These are phyloP conservation scores for Karstenula rhodostoma DNA, from an alignment of 2,329 filamentous ascomycete genomes.

Conservation along the genomic window DNA sequence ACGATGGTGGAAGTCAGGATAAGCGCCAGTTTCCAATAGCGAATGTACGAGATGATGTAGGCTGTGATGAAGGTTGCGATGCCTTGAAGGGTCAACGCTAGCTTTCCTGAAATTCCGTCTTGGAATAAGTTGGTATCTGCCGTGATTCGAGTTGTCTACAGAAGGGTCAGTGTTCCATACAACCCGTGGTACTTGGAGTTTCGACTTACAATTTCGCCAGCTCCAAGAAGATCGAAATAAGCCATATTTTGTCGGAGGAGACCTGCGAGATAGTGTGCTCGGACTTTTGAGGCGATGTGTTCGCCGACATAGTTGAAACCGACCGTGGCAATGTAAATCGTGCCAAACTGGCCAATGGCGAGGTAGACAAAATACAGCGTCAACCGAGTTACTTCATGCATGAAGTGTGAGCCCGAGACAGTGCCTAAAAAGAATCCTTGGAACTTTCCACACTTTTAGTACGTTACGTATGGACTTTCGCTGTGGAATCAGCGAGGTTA, in stretches of 20 bases:
- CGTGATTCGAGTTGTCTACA: slow-evolving; percentile 77
- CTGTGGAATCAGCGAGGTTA: background rate
- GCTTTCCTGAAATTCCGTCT: slow-evolving; percentile 70
- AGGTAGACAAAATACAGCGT: slow-evolving; percentile 37
- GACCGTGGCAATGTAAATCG: slow-evolving; percentile 75
- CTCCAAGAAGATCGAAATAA: slow-evolving; percentile 32
- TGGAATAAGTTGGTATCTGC: slow-evolving; percentile 90
- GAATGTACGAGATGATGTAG: slow-evolving; percentile 86
- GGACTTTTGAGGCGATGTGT: slow-evolving; percentile 48
- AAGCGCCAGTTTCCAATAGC: slow-evolving; percentile 87
- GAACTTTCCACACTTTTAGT: slow-evolving; percentile 1
- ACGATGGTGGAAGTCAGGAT: slow-evolving; percentile 73
- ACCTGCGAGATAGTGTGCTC: slow-evolving; percentile 65
- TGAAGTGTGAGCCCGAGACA: slow-evolving; percentile 1
- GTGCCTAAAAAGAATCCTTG: slow-evolving; percentile 3
- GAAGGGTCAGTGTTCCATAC: background rate
- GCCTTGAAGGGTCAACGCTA: slow-evolving; percentile 15
- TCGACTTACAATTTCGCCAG: slow-evolving; percentile 65
- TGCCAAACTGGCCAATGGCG: slow-evolving; percentile 59
- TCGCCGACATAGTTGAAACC: slow-evolving; percentile 76
- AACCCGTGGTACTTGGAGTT: background rate
- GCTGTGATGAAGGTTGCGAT: slow-evolving; percentile 72
- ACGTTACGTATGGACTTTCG: background rate
- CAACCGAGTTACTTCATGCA: slow-evolving; percentile 16
- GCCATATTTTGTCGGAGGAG: slow-evolving; percentile 68